Percentiles rank a stretch among this genome's conserved stretches.
phyloP scores from a whole-genome alignment of 495 filamentous ascomycete genomes.

The Xeromyces bisporus region DNA sequence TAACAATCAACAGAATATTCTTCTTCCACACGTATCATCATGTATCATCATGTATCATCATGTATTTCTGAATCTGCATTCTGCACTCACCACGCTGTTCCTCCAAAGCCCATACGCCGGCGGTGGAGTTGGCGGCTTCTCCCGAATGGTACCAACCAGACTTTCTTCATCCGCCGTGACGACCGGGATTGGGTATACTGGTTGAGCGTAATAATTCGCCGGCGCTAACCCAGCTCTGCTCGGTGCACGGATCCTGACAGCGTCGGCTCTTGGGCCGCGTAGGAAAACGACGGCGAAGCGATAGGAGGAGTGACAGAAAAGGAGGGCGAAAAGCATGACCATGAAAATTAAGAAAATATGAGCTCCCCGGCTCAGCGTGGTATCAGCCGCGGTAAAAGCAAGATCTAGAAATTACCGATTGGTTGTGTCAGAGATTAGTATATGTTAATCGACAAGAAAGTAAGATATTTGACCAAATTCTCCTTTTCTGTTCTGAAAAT shows the following conservation, averaged over 20 bases:
- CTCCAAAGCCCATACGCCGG: conserved; percentile 84
- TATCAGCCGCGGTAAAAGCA: conserved; percentile 44
- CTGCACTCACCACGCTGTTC: conserved; percentile 53
- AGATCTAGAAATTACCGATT: conserved; percentile 36
- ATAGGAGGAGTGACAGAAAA: conserved; percentile 64
- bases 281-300: conserved; percentile 49
- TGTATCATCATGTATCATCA: no score
- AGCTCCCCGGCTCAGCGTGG: conserved; percentile 38
- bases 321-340: conserved; percentile 52
- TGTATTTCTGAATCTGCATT: no score
- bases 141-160: conserved; percentile 9
- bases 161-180: conserved; percentile 46
- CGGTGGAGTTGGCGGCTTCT: conserved; percentile 40
- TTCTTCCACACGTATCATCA: no score
- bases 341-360: conserved; percentile 62
- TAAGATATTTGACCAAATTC: not conserved
- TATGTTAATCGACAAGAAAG: no score
- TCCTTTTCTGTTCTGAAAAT: no score
- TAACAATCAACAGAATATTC: no score
- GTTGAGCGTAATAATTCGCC: conserved; percentile 42
- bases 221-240: conserved; percentile 18
- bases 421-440: conserved; percentile 5
- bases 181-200: conserved; percentile 43
- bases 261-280: conserved; percentile 17
- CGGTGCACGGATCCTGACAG: conserved; percentile 7